These are phyloP conservation scores for Trichoderma sp. DNA, from an alignment of 2,329 filamentous ascomycete species.

Conservation along the genomic window DNA sequence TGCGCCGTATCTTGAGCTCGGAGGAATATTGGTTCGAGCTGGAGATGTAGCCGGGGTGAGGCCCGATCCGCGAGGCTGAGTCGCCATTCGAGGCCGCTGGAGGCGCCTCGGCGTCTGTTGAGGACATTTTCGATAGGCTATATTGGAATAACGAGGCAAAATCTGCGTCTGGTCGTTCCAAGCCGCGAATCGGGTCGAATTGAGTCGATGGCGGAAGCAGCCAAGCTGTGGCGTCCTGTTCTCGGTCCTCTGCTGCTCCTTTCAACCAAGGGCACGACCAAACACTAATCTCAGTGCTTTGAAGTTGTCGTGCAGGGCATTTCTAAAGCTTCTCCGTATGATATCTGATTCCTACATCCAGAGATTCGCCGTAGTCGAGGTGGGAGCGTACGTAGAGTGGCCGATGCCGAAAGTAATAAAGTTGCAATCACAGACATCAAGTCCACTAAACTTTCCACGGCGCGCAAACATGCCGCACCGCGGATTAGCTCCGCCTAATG, in stretches of 20 bases:
- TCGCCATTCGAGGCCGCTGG: slow-evolving; percentile 29
- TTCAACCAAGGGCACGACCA: not conserved
- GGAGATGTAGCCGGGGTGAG: slow-evolving; percentile 54
- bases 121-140: slow-evolving; percentile 19
- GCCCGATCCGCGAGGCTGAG: slow-evolving; percentile 40
- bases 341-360: not conserved
- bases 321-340: not conserved
- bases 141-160: not conserved
- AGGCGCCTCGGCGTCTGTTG: slow-evolving; percentile 2
- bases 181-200: not conserved
- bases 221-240: not conserved
- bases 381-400: not conserved
- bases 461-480: slow-evolving; percentile 11
- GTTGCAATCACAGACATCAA: not conserved
- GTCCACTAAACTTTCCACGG: slow-evolving; percentile 31
- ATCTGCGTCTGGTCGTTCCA: not conserved
- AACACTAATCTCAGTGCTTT: not conserved
- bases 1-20: slow-evolving; percentile 77
- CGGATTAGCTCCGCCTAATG: slow-evolving; percentile 15
- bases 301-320: not conserved
- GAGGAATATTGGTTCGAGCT: slow-evolving; percentile 73
- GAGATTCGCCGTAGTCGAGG: not conserved
- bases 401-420: not conserved
- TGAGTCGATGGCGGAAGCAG: not conserved
- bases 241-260: not conserved